Evolutionary conservation across 108 stramenopile genomes (phyloP), one percentile per base, ranked within the genome.

Genomic region (Skeletonema marinoi): DNA sequence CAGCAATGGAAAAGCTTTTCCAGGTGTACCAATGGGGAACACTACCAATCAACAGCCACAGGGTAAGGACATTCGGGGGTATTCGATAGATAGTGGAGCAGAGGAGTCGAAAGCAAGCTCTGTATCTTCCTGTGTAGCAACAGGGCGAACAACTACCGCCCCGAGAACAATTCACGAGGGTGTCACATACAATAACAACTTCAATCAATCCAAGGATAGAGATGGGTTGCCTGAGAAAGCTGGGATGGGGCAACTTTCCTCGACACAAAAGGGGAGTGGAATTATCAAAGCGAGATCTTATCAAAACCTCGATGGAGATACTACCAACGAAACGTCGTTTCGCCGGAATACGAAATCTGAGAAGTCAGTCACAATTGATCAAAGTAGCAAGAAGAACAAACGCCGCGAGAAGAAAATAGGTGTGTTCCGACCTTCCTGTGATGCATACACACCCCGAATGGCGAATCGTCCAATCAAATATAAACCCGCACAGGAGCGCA

Each of bases 401-500:
- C 75, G 70, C 21, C 66, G 69, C 32, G 74, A 70, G 35, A 81
- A 78, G 31, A 70, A 60, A 36, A 74, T 85, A 9, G 90, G 93
- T 65, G 87, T 92, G 65, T 96, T 96, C 71, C 90, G 92, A 32
- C 95, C 95, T 9, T 90, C 90, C 3, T 92, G 80, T 30, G 95
- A 93, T 81, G 92, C 92, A 41, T 96, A 93, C 79, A 96, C 95
- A 30, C 95, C 95, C 21, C 88, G 91, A 41, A 87, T 96, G 77
- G 89, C 74, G 62, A 82, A 82, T 48, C 90, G 92, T 61, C 73
- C 76, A 19, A 85, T 91, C 66, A 80, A 90, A 75, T 93, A 87
- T 81, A 90, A 88, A 70, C 85, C 88, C 25, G 90, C 90, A 10
- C 86, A 88, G 56, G 77, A 81, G 68, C 86, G 91, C 39, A 80